Conservation (phyloP, 345 rosid genomes). For the Eucalyptus caleyi region DNA sequence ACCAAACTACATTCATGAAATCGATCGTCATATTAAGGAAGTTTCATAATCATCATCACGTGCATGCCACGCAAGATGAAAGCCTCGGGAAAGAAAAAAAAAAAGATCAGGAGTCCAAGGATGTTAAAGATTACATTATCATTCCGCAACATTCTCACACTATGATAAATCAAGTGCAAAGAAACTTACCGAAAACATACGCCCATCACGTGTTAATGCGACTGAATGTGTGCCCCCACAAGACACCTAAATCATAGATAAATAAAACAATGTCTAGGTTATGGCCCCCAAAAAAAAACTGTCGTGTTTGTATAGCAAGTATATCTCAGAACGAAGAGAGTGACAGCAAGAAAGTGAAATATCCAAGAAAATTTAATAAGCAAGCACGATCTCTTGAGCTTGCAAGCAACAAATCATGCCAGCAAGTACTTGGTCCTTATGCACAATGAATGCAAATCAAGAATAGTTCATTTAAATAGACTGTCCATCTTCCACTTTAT, state of each 20-base stretch:
- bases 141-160: background rate
- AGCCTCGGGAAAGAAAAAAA: background rate
- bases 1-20: constrained; percentile 56
- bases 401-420: background rate
- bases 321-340: background rate
- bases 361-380: background rate
- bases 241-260: constrained; percentile 42
- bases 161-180: background rate
- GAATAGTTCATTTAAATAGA: background rate
- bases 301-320: background rate
- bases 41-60: background rate
- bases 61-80: background rate
- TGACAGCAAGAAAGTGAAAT: background rate
- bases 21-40: background rate
- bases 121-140: background rate
- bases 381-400: background rate
- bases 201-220: constrained; percentile 80
- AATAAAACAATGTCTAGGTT: background rate
- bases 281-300: background rate
- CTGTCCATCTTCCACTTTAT: background rate
- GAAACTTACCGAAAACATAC: constrained; percentile 76
- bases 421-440: background rate
- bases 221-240: constrained; percentile 99
- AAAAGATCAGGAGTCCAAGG: background rate
- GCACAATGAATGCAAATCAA: background rate